Base-by-base conservation (phyloP, 2,329 filamentous ascomycete species). In the Whalleya microplaca region DNA sequence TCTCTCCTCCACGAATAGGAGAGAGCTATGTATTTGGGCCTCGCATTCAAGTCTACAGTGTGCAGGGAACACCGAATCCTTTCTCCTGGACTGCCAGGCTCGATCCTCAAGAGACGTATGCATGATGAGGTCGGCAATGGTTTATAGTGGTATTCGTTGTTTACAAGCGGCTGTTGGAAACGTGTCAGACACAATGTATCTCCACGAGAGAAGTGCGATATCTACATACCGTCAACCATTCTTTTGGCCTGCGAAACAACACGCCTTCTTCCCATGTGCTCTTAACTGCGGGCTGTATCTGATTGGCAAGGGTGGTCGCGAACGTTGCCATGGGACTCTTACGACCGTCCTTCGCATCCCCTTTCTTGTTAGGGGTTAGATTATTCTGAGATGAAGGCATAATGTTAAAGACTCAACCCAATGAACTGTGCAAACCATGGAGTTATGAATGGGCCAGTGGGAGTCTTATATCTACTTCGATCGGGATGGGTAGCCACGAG, bases 1-100 rank as follows among this genome's bases (percentile, higher is more conserved):
- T 50, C 46, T 21, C 46, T 50, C 55, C 32, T 37, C 46, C 50
- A 57, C 6, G 55, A 49, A 18, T 57, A 57, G n/a, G 55, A 57
- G 7, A 50, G 46, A n/a, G 55, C 55, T 9, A 40, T 50, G 19
- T 37, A 57, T 32, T 12, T 45, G 3, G 54, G 54, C n/a, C 21
- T 45, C 14, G 48, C 19, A n/a, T 23, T 40, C 21, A 56, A 41
- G 23, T 56, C 49, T 10, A 53, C 49, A n/a, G 29, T 23, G 21
- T 32, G 42, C 10, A 56, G 21, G 12, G 19, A 8, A 48, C 42
- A 43, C 21, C 21, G 41, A 8, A 41, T 37, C 40, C 7, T n/a
- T 48, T 55, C 49, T 42, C 53, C 32, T 12, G 32, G 32, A 12
- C 32, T 37, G 9, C 32, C 32, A 37, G 32, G 32, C 32, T 37